Evolutionary conservation across 2,329 filamentous ascomycete species (phyloP).

Genomic region (Didymella lethalis): DNA sequence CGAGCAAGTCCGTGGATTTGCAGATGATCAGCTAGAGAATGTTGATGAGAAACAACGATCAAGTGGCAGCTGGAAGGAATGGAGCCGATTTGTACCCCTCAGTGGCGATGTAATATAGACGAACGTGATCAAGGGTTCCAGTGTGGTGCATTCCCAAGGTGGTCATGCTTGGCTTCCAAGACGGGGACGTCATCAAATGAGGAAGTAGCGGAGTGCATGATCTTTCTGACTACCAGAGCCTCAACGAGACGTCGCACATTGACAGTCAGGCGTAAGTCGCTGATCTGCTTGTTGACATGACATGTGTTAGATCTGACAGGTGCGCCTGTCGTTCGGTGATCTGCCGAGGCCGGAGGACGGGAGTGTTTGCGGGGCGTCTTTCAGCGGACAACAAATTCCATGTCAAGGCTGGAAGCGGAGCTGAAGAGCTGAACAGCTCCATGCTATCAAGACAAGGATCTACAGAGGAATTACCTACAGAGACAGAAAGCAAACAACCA

Average conservation of each 20-base stretch:
- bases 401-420: conserved; percentile 1
- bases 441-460: conserved; percentile 3
- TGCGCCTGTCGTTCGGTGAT: conserved; percentile 7
- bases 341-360: conserved; percentile 7
- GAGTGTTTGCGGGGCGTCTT: conserved; percentile 10
- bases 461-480: background rate
- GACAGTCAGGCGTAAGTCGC: conserved; percentile 12
- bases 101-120: conserved; percentile 24
- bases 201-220: conserved; percentile 11
- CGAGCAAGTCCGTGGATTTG: conserved; percentile 5
- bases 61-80: conserved; percentile 12
- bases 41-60: conserved; percentile 6
- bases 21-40: conserved; percentile 6
- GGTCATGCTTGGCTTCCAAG: conserved; percentile 31
- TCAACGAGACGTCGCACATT: conserved; percentile 20
- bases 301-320: conserved; percentile 4
- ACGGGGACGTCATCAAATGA: conserved; percentile 28
- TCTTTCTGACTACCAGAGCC: conserved; percentile 20
- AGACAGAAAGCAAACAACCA: conserved; percentile 8
- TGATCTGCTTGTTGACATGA: conserved; percentile 12
- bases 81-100: conserved; percentile 26
- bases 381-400: conserved; percentile 2
- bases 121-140: conserved; percentile 17
- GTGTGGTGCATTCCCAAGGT: conserved; percentile 25
- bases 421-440: conserved; percentile 4